phyloP scores from a whole-genome alignment of 352 stramenopile species.

The Aphanomyces cochlioides region DNA sequence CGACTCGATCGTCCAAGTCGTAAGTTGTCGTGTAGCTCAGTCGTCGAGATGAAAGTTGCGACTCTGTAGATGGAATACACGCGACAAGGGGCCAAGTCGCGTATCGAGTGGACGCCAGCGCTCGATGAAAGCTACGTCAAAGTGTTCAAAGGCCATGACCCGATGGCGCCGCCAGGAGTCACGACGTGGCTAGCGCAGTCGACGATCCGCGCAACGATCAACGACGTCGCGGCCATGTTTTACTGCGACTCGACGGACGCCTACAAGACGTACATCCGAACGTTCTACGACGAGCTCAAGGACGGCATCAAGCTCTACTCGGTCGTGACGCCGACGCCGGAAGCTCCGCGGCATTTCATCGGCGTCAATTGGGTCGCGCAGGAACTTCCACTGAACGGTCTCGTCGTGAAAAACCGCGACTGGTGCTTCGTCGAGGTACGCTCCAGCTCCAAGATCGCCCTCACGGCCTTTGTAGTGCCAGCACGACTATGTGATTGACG shows the following conservation, averaged over 20 bases:
- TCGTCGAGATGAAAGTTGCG: too few relatives aligned
- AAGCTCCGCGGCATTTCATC: not conserved
- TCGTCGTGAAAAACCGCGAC: not conserved
- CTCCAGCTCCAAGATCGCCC: too few relatives aligned
- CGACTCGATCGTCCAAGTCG: too few relatives aligned
- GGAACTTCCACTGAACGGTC: not conserved
- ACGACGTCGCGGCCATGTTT: not conserved
- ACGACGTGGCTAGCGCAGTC: not conserved
- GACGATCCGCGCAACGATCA: not conserved
- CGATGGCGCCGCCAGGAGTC: too few relatives aligned
- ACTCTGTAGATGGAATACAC: too few relatives aligned
- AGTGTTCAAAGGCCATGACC: not conserved
- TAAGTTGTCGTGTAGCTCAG: too few relatives aligned
- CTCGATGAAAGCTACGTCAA: not conserved
- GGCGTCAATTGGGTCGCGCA: not conserved
- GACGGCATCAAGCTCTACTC: not conserved
- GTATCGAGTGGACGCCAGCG: not conserved
- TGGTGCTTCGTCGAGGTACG: not conserved
- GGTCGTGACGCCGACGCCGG: not conserved
- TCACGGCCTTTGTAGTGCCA: too few relatives aligned
- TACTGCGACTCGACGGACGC: not conserved
- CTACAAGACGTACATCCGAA: not conserved
- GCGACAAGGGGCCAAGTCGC: too few relatives aligned
- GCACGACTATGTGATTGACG: not conserved
- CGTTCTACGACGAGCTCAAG: not conserved